These are phyloP conservation scores for Camellia granthamiana DNA, from an alignment of 148 eudicot species.

Conservation along the genomic window DNA sequence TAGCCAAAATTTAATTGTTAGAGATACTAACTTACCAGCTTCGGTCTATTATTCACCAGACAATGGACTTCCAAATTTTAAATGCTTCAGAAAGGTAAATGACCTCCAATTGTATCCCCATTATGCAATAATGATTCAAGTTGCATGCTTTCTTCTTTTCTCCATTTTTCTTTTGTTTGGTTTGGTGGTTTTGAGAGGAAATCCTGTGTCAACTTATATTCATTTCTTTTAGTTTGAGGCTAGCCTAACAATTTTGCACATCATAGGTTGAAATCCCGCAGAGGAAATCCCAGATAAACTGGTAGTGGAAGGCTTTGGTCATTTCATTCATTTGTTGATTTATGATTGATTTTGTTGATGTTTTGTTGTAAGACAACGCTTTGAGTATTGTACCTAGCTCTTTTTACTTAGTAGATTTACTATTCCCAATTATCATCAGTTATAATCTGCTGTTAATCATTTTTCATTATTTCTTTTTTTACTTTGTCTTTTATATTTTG, in stretches of 20 bases:
- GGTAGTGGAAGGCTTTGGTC: not conserved
- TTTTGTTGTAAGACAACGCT: not conserved
- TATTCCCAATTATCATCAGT: not conserved
- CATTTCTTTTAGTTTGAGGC: not conserved
- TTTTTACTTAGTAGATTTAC: not conserved
- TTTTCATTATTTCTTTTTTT: not conserved
- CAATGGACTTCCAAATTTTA: constrained; percentile 58
- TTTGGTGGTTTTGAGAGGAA: not conserved
- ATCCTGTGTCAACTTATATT: not conserved
- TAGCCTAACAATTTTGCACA: not conserved
- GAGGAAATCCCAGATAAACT: not conserved
- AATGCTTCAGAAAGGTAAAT: constrained; percentile 85
- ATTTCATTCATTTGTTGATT: not conserved
- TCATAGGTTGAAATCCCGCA: not conserved
- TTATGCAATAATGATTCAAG: not conserved
- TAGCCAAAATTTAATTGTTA: constrained; percentile 69
- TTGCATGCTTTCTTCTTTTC: not conserved
- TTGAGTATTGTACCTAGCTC: not conserved
- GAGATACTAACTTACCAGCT: constrained; percentile 36
- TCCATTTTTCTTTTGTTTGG: not conserved
- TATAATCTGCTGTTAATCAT: not conserved
- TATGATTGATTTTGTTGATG: not conserved
- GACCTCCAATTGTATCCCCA: not conserved
- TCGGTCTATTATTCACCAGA: constrained; percentile 31
- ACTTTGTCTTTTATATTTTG: not conserved